Base-by-base conservation (phyloP, 371 early-diverging fungal species). In the Mucor circinelloides region DNA sequence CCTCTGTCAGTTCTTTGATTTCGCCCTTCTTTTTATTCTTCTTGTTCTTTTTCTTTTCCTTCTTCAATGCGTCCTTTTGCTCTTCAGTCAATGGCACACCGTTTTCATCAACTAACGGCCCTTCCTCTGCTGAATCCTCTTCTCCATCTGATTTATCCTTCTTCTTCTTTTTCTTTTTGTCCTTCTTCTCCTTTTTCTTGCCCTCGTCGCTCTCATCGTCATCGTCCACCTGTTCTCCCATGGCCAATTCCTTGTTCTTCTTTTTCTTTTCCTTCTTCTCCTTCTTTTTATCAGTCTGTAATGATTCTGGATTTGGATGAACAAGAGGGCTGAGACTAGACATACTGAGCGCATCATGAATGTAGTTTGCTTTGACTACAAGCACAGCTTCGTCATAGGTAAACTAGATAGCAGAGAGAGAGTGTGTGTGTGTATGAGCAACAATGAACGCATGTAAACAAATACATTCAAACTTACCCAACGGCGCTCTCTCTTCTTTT, bases 381-480 rank as follows among this genome's bases (percentile, higher is more conserved):
- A 65, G 27, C 63, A 74, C 65, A 17, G 87, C 84, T 27, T 87
- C 85, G 19, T 87, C 87, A 57, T 71, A 83, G 5, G 84, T 69
- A 66, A 86, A 86, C 86, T 86, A 77, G 6, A 36, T 4, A n/a
- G n/a, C n/a, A n/a, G n/a, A n/a, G n/a, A n/a, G n/a, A n/a, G 36
- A 58, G 36, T 40, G 40, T 17, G 40, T 30, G 6, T 30, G 30
- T 6, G 34, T 28, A 32, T 60, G 10, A 28, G 12, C 25, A 7
- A 40, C 28, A 5, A 55, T 10, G 1, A 27, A 19, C 15, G 2
- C 19, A 25, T 19, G 32, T 23, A 60, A 12, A 55, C 31, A 61
- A n/a, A 23, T 17, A 62, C 25, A 32, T 5, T 9, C 7, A 34
- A 4, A 19, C n/a, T 69, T 76, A 86, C 86, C 87, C 85, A 86